phyloP scores from a whole-genome alignment of 2,329 filamentous ascomycete genomes.

The Fusarium bulbicola region DNA sequence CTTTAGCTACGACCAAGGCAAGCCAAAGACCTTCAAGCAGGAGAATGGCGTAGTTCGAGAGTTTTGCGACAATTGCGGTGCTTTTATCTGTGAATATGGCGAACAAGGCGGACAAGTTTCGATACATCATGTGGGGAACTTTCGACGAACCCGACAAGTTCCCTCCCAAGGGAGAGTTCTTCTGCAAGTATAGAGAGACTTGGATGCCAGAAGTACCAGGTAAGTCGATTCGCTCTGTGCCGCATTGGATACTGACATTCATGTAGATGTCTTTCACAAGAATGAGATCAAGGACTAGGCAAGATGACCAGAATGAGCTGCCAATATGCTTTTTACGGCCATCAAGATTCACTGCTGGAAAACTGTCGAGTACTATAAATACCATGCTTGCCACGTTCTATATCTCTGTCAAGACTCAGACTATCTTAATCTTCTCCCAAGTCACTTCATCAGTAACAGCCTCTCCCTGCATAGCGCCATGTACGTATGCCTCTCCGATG shows the following conservation, averaged over 20 bases:
- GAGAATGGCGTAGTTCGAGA: slow-evolving; percentile 23
- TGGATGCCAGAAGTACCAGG: slow-evolving; percentile 51
- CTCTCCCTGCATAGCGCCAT: slow-evolving; percentile 1
- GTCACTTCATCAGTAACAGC: neutral
- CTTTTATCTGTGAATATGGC: slow-evolving; percentile 32
- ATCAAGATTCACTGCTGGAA: too few relatives aligned
- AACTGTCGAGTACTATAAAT: rapidly evolving
- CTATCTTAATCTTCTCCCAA: neutral
- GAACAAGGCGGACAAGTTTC: slow-evolving; percentile 55
- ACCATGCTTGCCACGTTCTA: rapidly evolving
- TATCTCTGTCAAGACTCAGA: neutral
- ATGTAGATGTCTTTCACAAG: slow-evolving; percentile 12
- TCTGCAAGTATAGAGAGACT: slow-evolving; percentile 55
- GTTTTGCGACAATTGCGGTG: slow-evolving; percentile 27
- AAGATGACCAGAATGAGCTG: neutral
- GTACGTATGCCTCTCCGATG: neutral
- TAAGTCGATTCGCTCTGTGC: too few relatives aligned
- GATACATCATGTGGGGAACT: slow-evolving; percentile 57
- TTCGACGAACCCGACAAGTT: slow-evolving; percentile 59
- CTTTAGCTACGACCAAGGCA: slow-evolving; percentile 14
- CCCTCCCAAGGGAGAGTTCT: slow-evolving; percentile 65
- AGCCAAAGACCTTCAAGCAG: slow-evolving; percentile 19
- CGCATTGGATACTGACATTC: too few relatives aligned
- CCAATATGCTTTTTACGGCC: neutral
- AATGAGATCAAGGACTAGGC: slow-evolving; percentile 13